Conservation (phyloP, 2,329 filamentous ascomycete species). For the Aotearoamyces nothofagi region DNA sequence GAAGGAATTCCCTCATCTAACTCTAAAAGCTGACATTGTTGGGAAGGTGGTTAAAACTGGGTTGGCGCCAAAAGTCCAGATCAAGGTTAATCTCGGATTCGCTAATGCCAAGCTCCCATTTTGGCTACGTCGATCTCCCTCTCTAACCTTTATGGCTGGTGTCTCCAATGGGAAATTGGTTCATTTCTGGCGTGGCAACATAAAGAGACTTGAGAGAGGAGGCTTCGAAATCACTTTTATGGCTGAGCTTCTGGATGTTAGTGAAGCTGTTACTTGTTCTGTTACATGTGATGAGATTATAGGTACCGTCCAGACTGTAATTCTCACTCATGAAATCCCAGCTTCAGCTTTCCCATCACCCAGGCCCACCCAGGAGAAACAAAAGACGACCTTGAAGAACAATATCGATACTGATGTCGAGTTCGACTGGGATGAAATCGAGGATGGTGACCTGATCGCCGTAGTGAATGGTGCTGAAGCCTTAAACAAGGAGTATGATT, state of each 20-base stretch:
- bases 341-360: slow-evolving; percentile 18
- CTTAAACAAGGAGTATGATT: slow-evolving; percentile 10
- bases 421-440: slow-evolving; percentile 19
- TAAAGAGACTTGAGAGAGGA: slow-evolving; percentile 45
- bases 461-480: slow-evolving; percentile 15
- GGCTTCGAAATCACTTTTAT: slow-evolving; percentile 42
- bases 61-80: slow-evolving; percentile 35
- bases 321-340: slow-evolving; percentile 18
- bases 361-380: slow-evolving; percentile 2
- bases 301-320: slow-evolving; percentile 27
- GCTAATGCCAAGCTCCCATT: slow-evolving; percentile 47
- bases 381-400: not conserved
- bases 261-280: slow-evolving; percentile 48
- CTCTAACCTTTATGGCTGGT: slow-evolving; percentile 61
- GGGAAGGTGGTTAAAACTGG: slow-evolving; percentile 16
- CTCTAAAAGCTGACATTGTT: slow-evolving; percentile 23
- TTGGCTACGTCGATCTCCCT: slow-evolving; percentile 51
- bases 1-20: slow-evolving; percentile 51
- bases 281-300: slow-evolving; percentile 79
- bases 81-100: slow-evolving; percentile 56
- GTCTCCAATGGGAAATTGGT: slow-evolving; percentile 52
- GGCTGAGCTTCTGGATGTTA: slow-evolving; percentile 34
- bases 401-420: slow-evolving; percentile 8
- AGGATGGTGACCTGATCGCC: slow-evolving; percentile 27
- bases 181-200: slow-evolving; percentile 51